These are phyloP conservation scores for Zymoseptoria pseudotritici DNA, from an alignment of 2,329 filamentous ascomycete species.

Conservation along the genomic window DNA sequence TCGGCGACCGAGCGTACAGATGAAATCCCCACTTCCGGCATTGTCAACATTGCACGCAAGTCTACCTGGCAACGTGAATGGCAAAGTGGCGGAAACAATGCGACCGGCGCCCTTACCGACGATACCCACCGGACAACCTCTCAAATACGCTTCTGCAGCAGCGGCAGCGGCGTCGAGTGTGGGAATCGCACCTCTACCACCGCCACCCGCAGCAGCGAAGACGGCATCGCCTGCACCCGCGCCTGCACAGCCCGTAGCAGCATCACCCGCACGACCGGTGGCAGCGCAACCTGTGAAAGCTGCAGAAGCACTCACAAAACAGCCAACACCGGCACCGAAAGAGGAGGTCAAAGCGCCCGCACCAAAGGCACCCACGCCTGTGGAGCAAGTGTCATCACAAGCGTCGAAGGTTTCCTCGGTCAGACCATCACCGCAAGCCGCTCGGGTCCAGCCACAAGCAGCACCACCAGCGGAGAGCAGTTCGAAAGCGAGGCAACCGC, in stretches of 20 bases:
- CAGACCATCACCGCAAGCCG: constrained; percentile 30
- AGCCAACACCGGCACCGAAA: constrained; percentile 20
- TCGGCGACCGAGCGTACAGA: constrained; percentile 75
- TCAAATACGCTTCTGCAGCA: constrained; percentile 95
- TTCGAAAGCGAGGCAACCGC: constrained; percentile 22
- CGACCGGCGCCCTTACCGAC: constrained; percentile 86
- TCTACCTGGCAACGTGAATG: constrained; percentile 54
- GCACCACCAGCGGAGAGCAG: constrained; percentile 4
- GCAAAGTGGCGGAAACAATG: constrained; percentile 60
- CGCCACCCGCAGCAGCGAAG: constrained; percentile 63
- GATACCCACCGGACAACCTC: constrained; percentile 75
- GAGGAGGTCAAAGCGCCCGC: constrained; percentile 23
- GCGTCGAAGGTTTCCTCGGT: constrained; percentile 20
- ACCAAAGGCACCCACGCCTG: constrained; percentile 9
- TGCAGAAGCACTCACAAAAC: constrained; percentile 22
- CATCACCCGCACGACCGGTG: constrained; percentile 29
- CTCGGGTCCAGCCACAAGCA: constrained; percentile 32
- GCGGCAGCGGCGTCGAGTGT: constrained; percentile 87
- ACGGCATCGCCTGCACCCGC: constrained; percentile 44
- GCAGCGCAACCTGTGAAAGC: constrained; percentile 19
- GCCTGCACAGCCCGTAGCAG: constrained; percentile 37
- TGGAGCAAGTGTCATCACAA: neutral
- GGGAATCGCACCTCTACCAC: constrained; percentile 86
- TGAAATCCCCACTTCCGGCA: constrained; percentile 90
- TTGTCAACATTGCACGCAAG: constrained; percentile 82